A percentile compares a stretch with the other conserved stretches of the same genome.
Conservation (phyloP, 169 alveolate species). For the Sarcocystis neurona region DNA sequence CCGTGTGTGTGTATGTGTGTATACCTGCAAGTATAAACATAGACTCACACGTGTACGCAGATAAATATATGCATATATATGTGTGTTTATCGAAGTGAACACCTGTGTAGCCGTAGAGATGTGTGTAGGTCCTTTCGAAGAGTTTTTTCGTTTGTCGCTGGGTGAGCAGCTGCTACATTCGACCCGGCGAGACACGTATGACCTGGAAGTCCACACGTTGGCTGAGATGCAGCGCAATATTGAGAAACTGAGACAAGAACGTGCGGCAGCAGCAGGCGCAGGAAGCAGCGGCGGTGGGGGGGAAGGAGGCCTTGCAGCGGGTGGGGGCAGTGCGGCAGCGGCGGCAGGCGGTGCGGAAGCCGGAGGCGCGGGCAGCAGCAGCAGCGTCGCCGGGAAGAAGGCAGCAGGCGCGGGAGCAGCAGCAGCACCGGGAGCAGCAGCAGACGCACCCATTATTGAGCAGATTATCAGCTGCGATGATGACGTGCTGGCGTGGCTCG, state of each 20-base stretch:
- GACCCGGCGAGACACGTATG: conserved; percentile 53
- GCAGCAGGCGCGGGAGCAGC: not conserved
- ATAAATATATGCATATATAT: not conserved
- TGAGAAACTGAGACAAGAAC: conserved; percentile 40
- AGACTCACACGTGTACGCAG: not conserved
- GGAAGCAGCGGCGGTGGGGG: too few relatives aligned
- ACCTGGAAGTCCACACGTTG: conserved; percentile 54
- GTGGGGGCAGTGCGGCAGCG: too few relatives aligned
- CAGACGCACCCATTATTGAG: not conserved
- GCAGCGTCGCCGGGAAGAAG: not conserved
- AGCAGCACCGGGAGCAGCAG: not conserved
- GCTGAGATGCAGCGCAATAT: conserved; percentile 36
- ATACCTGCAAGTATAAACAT: not conserved
- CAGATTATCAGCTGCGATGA: conserved; percentile 9
- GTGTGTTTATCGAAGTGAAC: not conserved
- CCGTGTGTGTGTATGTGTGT: not conserved
- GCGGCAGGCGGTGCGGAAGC: not conserved
- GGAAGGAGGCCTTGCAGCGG: too few relatives aligned
- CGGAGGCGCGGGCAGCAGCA: not conserved
- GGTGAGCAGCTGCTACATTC: conserved; percentile 51
- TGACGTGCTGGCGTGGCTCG: conserved; percentile 35
- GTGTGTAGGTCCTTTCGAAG: not conserved
- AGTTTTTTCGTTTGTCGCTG: not conserved
- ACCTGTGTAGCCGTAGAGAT: not conserved
- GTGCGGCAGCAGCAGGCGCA: conserved; percentile 33